Conservation (phyloP, 2,329 filamentous ascomycete species). For the Zalaria obscura region DNA sequence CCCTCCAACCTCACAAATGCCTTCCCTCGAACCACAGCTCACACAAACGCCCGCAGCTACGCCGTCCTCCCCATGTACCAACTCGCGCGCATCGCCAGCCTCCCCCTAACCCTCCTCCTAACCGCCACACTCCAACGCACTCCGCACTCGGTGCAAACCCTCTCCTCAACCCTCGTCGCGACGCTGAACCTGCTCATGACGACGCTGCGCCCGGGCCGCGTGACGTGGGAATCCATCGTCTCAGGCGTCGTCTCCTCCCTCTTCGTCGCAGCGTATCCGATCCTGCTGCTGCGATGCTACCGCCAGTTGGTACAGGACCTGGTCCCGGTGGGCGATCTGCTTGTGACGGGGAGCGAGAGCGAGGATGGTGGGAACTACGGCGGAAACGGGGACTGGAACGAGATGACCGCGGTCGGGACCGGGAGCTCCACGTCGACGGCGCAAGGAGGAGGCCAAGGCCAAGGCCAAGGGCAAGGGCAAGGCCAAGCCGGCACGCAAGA, state of each 20-base stretch:
- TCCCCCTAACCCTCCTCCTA: constrained; percentile 35
- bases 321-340: constrained; percentile 28
- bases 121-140: constrained; percentile 32
- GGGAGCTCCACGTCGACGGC: too few species aligned
- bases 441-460: too few species aligned
- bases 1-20: background rate
- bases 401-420: too few species aligned
- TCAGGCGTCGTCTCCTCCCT: constrained; percentile 37
- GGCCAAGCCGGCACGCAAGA: constrained; percentile 23
- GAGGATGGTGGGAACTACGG: too few species aligned
- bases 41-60: constrained; percentile 21
- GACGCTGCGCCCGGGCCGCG: constrained; percentile 29
- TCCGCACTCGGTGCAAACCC: constrained; percentile 31
- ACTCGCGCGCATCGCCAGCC: constrained; percentile 35
- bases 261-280: constrained; percentile 38
- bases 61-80: constrained; percentile 38
- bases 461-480: too few species aligned
- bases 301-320: constrained; percentile 30
- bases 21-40: too few species aligned
- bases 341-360: constrained; percentile 11
- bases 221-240: constrained; percentile 38
- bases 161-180: constrained; percentile 36
- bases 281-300: constrained; percentile 35
- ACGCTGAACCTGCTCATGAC: constrained; percentile 37
- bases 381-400: too few species aligned